Base-by-base conservation (phyloP, 352 stramenopile species). In the Phytophthora tentaculata region DNA sequence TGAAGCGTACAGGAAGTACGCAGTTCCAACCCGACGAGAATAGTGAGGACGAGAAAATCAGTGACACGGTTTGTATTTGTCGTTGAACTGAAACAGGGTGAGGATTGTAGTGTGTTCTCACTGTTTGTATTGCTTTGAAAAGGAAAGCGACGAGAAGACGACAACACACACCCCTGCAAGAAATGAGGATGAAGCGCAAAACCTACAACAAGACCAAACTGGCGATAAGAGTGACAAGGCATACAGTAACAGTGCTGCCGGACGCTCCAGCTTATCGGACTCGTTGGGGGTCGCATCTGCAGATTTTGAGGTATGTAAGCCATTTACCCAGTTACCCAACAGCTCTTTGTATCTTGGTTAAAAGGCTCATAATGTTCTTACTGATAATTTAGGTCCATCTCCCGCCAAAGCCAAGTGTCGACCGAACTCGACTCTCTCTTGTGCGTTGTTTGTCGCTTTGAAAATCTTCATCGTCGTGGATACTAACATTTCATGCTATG, bases 1-100 rank as follows among this genome's bases (percentile, higher is more conserved):
- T 96, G 20, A 86, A 92, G 56, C 83, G 88, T 8, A 92, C 86
- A 12, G 88, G 88, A 0, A 94, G 83, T 50, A 77, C 83, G 6
- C 69, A 81, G 6, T 63, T 75, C 24, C 56, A 77, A 4, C 24
- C 53, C 14, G 60, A 61, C 6, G 61, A 70, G 0, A 60, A 81
- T 45, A 68, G 59, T 24, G 67, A 73, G 2, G 66, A 80, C 9
- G 64, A 68, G 9, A 64, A 71, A 52, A 3, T 41, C n/a, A 71
- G 32, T 13, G 57, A 74, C 12, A 37, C 67, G 39, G 65, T 80
- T 17, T 62, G 55, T 17, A 28, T 24, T 51, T 22, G 23, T 2
- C 7, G 0, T 56, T 61, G 7, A 37, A 20, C 23, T 41, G 45
- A 32, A 48, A n/a, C n/a, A n/a, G n/a, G n/a, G n/a, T n/a, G n/a